Evolutionary conservation across 768 basidiomycete genomes (phyloP).

Genomic region (Amanita pallidorosea): DNA sequence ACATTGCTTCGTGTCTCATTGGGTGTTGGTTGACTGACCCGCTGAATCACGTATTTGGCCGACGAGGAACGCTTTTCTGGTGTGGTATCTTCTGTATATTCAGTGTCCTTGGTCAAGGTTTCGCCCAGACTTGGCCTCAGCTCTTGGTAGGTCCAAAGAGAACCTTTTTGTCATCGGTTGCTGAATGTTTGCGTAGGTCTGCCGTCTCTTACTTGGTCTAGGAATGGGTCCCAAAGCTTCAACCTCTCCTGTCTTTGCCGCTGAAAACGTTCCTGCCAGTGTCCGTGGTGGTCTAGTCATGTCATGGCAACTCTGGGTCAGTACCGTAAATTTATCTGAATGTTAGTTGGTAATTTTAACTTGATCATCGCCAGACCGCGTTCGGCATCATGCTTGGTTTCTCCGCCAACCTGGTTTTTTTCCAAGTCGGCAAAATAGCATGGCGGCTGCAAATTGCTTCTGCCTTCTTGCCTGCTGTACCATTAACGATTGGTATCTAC

Average conservation of each 20-base stretch:
- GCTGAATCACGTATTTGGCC: constrained; percentile 52
- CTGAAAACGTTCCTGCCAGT: constrained; percentile 67
- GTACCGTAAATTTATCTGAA: constrained; percentile 9
- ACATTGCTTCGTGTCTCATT: constrained; percentile 32
- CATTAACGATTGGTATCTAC: constrained; percentile 33
- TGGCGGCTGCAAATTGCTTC: constrained; percentile 78
- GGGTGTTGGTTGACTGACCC: constrained; percentile 41
- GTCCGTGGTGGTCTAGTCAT: constrained; percentile 88
- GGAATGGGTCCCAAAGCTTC: constrained; percentile 57
- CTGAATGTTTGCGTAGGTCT: background rate
- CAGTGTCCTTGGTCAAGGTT: constrained; percentile 35
- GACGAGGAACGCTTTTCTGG: constrained; percentile 51
- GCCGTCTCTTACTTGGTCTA: constrained; percentile 47
- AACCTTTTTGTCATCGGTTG: background rate
- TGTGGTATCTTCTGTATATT: constrained; percentile 48
- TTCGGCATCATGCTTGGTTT: constrained; percentile 77
- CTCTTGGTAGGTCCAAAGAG: constrained; percentile 25
- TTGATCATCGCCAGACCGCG: constrained; percentile 36
- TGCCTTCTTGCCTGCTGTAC: constrained; percentile 52
- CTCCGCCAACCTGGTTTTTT: constrained; percentile 47
- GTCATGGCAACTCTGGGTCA: constrained; percentile 83
- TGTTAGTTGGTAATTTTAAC: background rate
- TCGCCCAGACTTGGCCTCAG: constrained; percentile 44
- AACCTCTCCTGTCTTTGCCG: constrained; percentile 55
- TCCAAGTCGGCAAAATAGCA: constrained; percentile 46